Conservation (phyloP, 108 stramenopile species). For the Chaetoceros muelleri region DNA sequence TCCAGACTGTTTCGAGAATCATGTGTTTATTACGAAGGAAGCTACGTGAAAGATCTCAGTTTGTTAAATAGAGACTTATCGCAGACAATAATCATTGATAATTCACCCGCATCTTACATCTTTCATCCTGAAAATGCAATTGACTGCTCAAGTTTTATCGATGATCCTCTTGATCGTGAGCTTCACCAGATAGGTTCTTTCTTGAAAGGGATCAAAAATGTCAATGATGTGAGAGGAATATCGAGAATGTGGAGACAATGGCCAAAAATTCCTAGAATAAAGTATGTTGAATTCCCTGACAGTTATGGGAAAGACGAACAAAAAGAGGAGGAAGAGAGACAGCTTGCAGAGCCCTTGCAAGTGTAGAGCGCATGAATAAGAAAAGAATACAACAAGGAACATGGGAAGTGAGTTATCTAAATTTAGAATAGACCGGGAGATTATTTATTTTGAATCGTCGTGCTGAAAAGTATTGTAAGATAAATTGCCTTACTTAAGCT, state of each 20-base stretch:
- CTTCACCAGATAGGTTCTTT: conserved; percentile 90
- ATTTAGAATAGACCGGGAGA: no score
- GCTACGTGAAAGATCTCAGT: conserved; percentile 95
- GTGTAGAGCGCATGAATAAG: no score
- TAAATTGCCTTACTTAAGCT: no score
- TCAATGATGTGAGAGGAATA: conserved; percentile 69
- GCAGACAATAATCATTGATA: conserved; percentile 94
- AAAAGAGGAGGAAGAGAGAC: no score
- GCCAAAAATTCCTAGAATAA: no score
- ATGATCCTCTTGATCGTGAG: conserved; percentile 87
- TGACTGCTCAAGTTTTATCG: conserved; percentile 92
- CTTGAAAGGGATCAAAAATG: conserved; percentile 65
- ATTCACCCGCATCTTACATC: conserved; percentile 91
- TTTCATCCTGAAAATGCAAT: conserved; percentile 99
- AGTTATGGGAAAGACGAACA: no score
- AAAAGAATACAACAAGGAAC: no score
- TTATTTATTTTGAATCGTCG: no score
- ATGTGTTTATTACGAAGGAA: conserved; percentile 95
- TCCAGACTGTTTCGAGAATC: conserved; percentile 92
- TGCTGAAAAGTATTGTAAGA: no score
- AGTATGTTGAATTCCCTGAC: no score
- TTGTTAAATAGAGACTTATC: conserved; percentile 77
- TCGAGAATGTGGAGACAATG: conserved; percentile 73
- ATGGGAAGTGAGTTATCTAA: no score
- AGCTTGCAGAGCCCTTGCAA: no score